Evolutionary conservation across 495 filamentous ascomycete species (phyloP).

Genomic region (Durotheca rogersii): DNA sequence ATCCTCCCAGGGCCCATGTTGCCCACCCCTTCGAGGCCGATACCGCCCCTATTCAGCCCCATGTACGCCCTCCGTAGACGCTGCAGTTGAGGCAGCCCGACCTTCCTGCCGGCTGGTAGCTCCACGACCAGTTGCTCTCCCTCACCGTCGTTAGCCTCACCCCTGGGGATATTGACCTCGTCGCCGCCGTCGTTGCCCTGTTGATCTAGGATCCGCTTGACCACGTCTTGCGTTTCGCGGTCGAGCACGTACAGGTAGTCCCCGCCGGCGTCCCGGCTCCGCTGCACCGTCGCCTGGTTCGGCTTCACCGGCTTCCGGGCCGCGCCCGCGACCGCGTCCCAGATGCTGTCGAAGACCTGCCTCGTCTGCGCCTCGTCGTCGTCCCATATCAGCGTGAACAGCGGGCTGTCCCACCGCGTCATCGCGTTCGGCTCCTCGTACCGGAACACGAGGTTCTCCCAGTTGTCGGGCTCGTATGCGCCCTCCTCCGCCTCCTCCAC

Average conservation of each 20-base stretch:
- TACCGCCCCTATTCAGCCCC: constrained; percentile 64
- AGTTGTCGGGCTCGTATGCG: constrained; percentile 66
- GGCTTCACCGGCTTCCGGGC: constrained; percentile 64
- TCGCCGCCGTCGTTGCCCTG: constrained; percentile 63
- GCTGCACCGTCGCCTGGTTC: constrained; percentile 78
- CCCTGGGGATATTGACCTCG: constrained; percentile 44
- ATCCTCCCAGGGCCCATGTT: constrained; percentile 56
- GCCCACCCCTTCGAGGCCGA: constrained; percentile 49
- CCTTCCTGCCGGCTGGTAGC: constrained; percentile 58
- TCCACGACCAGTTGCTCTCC: constrained; percentile 50
- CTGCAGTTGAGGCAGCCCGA: constrained; percentile 77
- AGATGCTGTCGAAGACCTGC: constrained; percentile 58
- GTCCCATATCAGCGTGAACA: constrained; percentile 84
- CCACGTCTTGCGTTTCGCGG: constrained; percentile 76
- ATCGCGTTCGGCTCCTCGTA: constrained; percentile 97
- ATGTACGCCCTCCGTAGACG: constrained; percentile 84
- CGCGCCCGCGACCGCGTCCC: constrained; percentile 71
- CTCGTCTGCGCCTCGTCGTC: constrained; percentile 59
- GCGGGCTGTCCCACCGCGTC: constrained; percentile 90
- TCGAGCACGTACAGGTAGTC: constrained; percentile 86
- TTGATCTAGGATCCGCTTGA: constrained; percentile 71
- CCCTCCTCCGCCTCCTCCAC: constrained; percentile 45
- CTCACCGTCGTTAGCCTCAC: constrained; percentile 34
- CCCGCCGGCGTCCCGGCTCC: constrained; percentile 60
- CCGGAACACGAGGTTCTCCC: constrained; percentile 90